Percentiles rank a stretch among this genome's conserved stretches.
These are phyloP conservation scores for Helotiales sp. DNA, from an alignment of 2,329 filamentous ascomycete genomes.

Conservation along the genomic window DNA sequence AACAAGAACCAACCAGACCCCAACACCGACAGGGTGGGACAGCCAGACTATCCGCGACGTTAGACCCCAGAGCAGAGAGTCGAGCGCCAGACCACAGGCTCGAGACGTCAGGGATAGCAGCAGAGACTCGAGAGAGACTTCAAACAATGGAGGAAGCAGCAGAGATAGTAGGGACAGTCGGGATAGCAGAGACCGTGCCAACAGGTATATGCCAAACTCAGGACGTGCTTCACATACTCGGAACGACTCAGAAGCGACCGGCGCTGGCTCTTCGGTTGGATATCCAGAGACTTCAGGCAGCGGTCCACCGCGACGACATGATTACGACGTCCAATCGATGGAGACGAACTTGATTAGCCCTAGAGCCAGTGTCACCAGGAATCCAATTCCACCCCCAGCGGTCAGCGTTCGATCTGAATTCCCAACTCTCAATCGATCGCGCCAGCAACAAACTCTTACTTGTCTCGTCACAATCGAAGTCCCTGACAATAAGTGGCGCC, in stretches of 20 bases:
- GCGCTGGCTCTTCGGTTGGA: conserved; percentile 71
- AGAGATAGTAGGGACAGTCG: conserved; percentile 33
- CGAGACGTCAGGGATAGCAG: conserved; percentile 40
- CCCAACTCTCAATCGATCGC: conserved; percentile 86
- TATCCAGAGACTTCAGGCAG: conserved; percentile 77
- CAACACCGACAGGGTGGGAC: conserved; percentile 70
- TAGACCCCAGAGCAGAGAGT: conserved; percentile 53
- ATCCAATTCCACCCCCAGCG: conserved; percentile 84
- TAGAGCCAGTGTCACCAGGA: conserved; percentile 65
- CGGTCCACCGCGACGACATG: conserved; percentile 71
- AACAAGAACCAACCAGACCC: conserved; percentile 42
- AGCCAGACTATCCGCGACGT: conserved; percentile 53
- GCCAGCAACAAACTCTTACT: conserved; percentile 91
- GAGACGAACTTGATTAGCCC: conserved; percentile 80
- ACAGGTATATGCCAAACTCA: conserved; percentile 40
- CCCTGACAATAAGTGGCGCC: conserved; percentile 85
- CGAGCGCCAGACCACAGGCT: conserved; percentile 36
- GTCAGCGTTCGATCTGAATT: conserved; percentile 98
- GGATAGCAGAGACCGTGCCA: conserved; percentile 51
- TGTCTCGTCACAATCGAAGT: conserved; percentile 95
- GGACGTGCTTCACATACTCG: conserved; percentile 59
- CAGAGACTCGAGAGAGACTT: too few species aligned
- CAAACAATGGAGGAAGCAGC: conserved; percentile 35
- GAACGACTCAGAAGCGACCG: conserved; percentile 77
- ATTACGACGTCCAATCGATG: conserved; percentile 96